A percentile compares a stretch with the other conserved stretches of the same genome.
Evolutionary conservation across 164 flowering plant genomes (phyloP).

Genomic region (Euptelea pleiosperma): DNA sequence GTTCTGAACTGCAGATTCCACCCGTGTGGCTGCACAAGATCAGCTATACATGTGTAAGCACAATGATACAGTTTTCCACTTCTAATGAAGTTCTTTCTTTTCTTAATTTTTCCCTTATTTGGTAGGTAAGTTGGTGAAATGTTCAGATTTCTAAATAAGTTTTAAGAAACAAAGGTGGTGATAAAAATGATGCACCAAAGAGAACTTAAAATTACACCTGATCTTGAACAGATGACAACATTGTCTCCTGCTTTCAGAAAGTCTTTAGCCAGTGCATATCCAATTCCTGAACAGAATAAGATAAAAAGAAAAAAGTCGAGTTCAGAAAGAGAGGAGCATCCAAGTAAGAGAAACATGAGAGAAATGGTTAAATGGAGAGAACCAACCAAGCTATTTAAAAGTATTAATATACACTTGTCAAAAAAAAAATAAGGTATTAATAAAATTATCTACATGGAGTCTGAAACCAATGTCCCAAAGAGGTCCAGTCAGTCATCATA

Average conservation of each 20-base stretch:
- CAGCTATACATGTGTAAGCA: conserved; percentile 2
- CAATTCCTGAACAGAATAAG: conserved; percentile 59
- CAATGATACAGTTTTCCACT: not conserved
- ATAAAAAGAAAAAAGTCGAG: not conserved
- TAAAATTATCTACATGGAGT: too few relatives aligned
- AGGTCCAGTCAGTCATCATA: too few relatives aligned
- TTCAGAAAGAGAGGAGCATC: too few relatives aligned
- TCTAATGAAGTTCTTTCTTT: not conserved
- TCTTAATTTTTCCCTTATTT: not conserved
- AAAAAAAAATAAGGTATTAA: not conserved
- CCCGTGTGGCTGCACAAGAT: conserved; percentile 58
- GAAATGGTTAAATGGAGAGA: not conserved
- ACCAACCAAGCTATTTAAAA: not conserved
- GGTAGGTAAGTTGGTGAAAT: not conserved
- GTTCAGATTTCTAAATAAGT: not conserved
- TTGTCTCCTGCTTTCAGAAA: conserved; percentile 89
- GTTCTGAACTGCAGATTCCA: conserved; percentile 58
- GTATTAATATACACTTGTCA: not conserved
- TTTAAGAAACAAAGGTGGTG: too few relatives aligned
- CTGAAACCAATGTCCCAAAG: too few relatives aligned
- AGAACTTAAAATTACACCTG: conserved; percentile 39
- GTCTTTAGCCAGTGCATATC: conserved; percentile 82
- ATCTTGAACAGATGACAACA: conserved; percentile 84
- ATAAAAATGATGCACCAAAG: too few relatives aligned
- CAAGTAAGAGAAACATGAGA: not conserved